Evolutionary conservation across 495 filamentous ascomycete genomes (phyloP).

Genomic region (Hypoxylon subgilvum): DNA sequence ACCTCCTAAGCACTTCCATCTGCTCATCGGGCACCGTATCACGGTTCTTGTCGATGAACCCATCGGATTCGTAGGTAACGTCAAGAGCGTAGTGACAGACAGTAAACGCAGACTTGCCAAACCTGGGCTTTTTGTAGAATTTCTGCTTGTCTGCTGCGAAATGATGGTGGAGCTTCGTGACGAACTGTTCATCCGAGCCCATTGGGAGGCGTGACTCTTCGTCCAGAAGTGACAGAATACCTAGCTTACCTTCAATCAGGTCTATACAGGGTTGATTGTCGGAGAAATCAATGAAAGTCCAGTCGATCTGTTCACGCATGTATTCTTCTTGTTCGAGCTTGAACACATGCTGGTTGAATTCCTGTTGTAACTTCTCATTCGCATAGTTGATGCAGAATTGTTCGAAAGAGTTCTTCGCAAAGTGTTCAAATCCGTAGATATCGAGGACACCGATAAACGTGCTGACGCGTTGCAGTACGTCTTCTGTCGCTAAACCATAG

Average conservation of each 20-base stretch:
- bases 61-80: conserved; percentile 99
- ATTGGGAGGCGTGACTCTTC: conserved; percentile 96
- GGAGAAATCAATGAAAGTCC: conserved; percentile 99
- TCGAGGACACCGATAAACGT: conserved; percentile 99
- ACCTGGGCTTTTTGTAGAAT: conserved; percentile 97
- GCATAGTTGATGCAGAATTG: conserved; percentile 99
- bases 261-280: conserved; percentile 99
- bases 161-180: conserved; percentile 95
- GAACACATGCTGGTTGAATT: conserved; percentile 99
- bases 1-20: conserved; percentile 84
- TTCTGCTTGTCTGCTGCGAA: conserved; percentile 90
- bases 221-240: conserved; percentile 88
- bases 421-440: conserved; percentile 99
- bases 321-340: conserved; percentile 99
- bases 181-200: conserved; percentile 96
- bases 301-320: conserved; percentile 93
- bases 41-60: conserved; percentile 99
- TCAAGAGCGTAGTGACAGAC: conserved; percentile 99
- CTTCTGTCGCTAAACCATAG: conserved; percentile 82
- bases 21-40: conserved; percentile 99
- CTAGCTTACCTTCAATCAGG: conserved; percentile 94
- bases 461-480: conserved; percentile 76
- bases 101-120: conserved; percentile 96
- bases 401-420: conserved; percentile 99
- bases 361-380: conserved; percentile 98